Conservation (phyloP, 495 filamentous ascomycete species). For the Paragyromitra xinjiangensis region DNA sequence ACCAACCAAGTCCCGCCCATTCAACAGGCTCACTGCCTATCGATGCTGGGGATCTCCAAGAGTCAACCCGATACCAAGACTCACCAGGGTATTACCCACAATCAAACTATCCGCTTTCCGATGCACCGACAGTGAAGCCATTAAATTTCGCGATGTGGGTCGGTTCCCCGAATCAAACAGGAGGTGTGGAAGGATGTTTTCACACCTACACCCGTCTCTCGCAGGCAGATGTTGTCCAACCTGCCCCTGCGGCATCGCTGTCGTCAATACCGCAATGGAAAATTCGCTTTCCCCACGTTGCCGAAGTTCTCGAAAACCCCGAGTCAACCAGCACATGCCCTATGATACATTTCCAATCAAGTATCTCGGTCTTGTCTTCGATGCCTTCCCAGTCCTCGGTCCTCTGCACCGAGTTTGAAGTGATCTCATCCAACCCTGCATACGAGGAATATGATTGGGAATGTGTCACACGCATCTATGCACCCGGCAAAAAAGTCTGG, state of each 20-base stretch:
- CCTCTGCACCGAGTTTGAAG: constrained; percentile 54
- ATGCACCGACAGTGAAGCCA: constrained; percentile 42
- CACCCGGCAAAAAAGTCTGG: constrained; percentile 55
- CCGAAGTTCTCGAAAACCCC: constrained; percentile 46
- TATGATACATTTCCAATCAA: constrained; percentile 52
- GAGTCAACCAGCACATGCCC: constrained; percentile 42
- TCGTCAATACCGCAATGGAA: constrained; percentile 52
- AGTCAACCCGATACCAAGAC: constrained; percentile 26
- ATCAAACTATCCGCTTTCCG: constrained; percentile 29
- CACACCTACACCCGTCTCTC: constrained; percentile 56
- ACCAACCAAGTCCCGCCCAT: constrained; percentile 43
- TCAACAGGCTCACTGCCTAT: constrained; percentile 41
- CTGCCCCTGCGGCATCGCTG: constrained; percentile 36
- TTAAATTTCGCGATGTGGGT: constrained; percentile 54
- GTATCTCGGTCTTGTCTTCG: constrained; percentile 49
- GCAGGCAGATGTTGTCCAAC: constrained; percentile 24
- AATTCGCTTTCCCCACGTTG: constrained; percentile 52
- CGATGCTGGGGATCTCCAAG: constrained; percentile 17
- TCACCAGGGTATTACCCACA: constrained; percentile 43
- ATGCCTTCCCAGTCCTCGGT: constrained; percentile 49
- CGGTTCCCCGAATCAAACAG: constrained; percentile 42
- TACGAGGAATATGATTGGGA: constrained; percentile 54
- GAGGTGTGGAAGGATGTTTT: constrained; percentile 49
- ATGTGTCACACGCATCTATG: constrained; percentile 56
- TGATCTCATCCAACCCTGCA: constrained; percentile 37